Conservation (phyloP, 2,329 filamentous ascomycete species). For the Chrysoporthe cubensis region DNA sequence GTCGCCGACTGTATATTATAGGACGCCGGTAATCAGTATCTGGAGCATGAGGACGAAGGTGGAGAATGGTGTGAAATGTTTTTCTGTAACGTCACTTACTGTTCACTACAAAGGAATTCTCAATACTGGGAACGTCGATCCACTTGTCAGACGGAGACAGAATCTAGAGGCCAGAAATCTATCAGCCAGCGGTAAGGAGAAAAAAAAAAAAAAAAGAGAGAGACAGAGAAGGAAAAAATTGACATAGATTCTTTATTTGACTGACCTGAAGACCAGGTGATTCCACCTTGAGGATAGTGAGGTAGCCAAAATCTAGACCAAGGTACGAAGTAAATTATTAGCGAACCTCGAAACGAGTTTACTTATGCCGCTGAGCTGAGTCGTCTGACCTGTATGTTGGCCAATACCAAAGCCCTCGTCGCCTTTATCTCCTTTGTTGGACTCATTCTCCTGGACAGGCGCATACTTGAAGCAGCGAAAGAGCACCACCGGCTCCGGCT, state of each 20-base stretch:
- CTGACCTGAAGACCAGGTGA: not conserved
- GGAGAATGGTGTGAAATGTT: not conserved
- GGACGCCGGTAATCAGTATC: not conserved
- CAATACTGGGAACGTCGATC: not conserved
- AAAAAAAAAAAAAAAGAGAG: not conserved
- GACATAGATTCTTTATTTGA: not conserved
- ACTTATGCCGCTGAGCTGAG: not conserved
- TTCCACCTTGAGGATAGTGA: not conserved
- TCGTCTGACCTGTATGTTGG: conserved; percentile 1
- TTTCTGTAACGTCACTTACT: not conserved
- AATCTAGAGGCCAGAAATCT: not conserved
- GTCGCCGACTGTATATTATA: conserved; percentile 2
- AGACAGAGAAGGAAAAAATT: too few relatives aligned
- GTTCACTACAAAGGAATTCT: conserved; percentile 2
- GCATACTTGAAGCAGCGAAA: conserved; percentile 13
- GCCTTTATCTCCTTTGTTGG: not conserved
- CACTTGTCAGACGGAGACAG: conserved; percentile 1
- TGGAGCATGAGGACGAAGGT: not conserved
- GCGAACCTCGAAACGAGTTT: not conserved
- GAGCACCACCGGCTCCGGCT: conserved; percentile 3
- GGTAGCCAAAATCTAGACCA: conserved; percentile 1
- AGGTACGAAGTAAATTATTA: not conserved
- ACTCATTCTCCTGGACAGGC: not conserved
- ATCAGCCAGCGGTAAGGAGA: not conserved
- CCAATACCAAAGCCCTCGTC: not conserved